phyloP scores from a whole-genome alignment of 192 early-diverging fungal genomes.

The Pilaira anomala region DNA sequence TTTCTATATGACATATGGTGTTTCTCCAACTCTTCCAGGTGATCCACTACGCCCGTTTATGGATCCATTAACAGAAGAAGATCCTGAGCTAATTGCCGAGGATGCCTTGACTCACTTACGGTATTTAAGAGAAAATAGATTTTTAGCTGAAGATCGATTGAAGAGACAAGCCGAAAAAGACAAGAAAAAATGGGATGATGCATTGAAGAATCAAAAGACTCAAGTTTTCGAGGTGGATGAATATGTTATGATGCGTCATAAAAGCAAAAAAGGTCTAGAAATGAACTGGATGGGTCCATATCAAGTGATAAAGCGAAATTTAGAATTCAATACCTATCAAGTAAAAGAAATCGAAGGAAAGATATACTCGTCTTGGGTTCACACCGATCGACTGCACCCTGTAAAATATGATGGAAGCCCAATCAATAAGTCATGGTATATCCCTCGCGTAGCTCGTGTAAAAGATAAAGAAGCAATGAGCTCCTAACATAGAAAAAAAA shows the following conservation, averaged over 20 bases:
- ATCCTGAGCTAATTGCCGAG: not conserved
- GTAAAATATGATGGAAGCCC: not conserved
- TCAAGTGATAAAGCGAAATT: not conserved
- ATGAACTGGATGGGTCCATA: slow-evolving; percentile 17
- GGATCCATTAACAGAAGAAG: not conserved
- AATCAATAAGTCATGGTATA: not conserved
- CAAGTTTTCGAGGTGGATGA: not conserved
- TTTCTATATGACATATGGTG: slow-evolving; percentile 25
- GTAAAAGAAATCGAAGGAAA: not conserved
- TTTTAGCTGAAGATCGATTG: not conserved
- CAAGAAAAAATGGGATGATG: slow-evolving; percentile 9
- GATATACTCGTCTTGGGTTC: slow-evolving; percentile 5
- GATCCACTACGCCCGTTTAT: slow-evolving; percentile 14
- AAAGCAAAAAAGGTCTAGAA: slow-evolving; percentile 12
- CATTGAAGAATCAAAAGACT: not conserved
- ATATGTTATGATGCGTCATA: slow-evolving; percentile 1
- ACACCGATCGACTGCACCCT: not conserved
- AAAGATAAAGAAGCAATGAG: too few species aligned
- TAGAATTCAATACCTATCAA: not conserved
- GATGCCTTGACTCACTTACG: not conserved
- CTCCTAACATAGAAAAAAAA: too few species aligned
- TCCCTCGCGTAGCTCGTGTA: not conserved
- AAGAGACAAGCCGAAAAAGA: not conserved
- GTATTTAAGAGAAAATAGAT: not conserved
- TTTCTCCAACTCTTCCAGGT: slow-evolving; percentile 15